phyloP scores from a whole-genome alignment of 2,329 filamentous ascomycete genomes.

The Graphilbum fragrans region DNA sequence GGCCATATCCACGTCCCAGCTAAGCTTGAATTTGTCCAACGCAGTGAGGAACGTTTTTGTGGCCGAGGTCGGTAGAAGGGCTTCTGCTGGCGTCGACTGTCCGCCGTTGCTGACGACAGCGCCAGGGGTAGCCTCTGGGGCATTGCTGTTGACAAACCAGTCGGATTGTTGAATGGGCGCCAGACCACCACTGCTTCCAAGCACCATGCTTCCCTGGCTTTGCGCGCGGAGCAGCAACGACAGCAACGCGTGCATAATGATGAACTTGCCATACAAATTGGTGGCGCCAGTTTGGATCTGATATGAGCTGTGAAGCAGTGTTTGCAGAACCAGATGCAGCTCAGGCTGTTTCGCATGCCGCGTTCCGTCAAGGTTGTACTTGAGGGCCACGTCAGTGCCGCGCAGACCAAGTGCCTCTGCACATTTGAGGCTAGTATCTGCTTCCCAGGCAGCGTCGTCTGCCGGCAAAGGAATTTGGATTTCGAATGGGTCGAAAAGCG shows the following conservation, averaged over 20 bases:
- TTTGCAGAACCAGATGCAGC: slow-evolving; percentile 47
- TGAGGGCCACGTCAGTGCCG: slow-evolving; percentile 41
- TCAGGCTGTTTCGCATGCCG: slow-evolving; percentile 52
- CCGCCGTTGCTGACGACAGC: slow-evolving; percentile 33
- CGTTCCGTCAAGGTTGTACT: slow-evolving; percentile 48
- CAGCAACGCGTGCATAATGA: slow-evolving; percentile 58
- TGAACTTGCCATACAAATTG: slow-evolving; percentile 63
- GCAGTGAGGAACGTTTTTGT: slow-evolving; percentile 40
- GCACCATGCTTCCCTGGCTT: slow-evolving; percentile 24
- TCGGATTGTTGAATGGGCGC: slow-evolving; percentile 48
- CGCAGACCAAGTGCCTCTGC: slow-evolving; percentile 52
- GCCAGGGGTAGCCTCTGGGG: slow-evolving; percentile 26
- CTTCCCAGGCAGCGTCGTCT: slow-evolving; percentile 66
- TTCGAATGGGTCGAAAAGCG: slow-evolving; percentile 52
- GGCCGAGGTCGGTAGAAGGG: slow-evolving; percentile 29
- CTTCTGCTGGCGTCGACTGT: slow-evolving; percentile 31
- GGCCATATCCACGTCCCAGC: slow-evolving; percentile 59
- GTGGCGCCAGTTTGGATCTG: slow-evolving; percentile 53
- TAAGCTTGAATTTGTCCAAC: slow-evolving; percentile 59
- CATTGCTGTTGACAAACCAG: slow-evolving; percentile 34
- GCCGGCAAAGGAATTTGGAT: slow-evolving; percentile 56
- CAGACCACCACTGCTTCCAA: slow-evolving; percentile 20
- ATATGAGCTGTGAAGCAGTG: slow-evolving; percentile 45
- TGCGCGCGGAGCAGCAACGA: slow-evolving; percentile 41
- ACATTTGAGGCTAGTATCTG: slow-evolving; percentile 44